Base-by-base conservation (phyloP, 176 grass and related monocot genomes). In the Themeda triandra region DNA sequence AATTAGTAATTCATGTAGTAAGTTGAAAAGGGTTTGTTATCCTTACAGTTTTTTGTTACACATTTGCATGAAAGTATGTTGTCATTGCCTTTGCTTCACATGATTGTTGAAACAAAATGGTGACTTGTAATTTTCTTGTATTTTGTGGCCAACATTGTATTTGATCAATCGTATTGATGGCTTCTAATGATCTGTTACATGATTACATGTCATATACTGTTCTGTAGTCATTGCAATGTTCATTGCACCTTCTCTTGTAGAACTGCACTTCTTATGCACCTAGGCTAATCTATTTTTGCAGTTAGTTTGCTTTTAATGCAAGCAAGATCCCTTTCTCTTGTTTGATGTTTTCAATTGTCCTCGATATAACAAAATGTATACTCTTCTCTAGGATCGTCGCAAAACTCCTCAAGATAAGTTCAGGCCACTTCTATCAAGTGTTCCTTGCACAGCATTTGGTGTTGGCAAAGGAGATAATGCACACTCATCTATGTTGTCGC, bases 361-460 rank as follows among this genome's bases (percentile, higher is more conserved):
- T 23, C 28, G 78, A 80, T 71, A 86, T 75, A 42, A 81, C 30
- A 37, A 89, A 63, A 48, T 77, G 25, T 51, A 21, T 75, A 25
- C 87, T 75, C 11, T 79, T 95, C 53, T 69, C 35, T 86, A 98
- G 96, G 96, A 95, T 82, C 93, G 92, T 63, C 89, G 74, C 51
- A 98, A 95, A 85, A 75, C 89, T 78, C 96, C 93, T 39, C 89
- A 92, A 71, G 87, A 95, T 85, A 98, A 92, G 93, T 98, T 98
- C 83, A 90, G 96, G 36, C 91, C 96, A 87, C 87, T 98, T 58
- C 86, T 98, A 75, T 98, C 96, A 77, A 94, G 87, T 92, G 91
- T 93, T 41, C 93, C 96, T 77, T 78, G 86, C 63, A 87, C 87
- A 2, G 87, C 89, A 80, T 87, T 95, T 72, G 69, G 84, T 89